Evolutionary conservation across 345 rosid genomes (phyloP), one percentile per base, ranked within the genome.

Genomic region (Trapa incisa): DNA sequence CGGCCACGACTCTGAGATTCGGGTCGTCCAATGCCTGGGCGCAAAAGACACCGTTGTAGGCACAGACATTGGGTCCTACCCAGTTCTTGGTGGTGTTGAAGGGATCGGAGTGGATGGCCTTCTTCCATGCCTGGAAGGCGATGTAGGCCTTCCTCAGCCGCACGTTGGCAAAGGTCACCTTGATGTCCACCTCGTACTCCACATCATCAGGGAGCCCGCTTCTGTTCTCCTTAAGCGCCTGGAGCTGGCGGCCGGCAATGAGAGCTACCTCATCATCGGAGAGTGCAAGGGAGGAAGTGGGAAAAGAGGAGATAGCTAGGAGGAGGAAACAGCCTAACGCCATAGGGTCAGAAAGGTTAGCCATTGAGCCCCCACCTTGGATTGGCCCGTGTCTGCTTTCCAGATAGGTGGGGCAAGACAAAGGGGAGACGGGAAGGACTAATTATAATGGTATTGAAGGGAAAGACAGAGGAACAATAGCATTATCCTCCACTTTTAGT

Each of bases 71-170:
- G 0, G 82, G 64, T 2, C 96, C 98, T 38, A 77, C 78, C 98
- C 98, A 89, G 58, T 87, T 89, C 3, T 71, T 81, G 0, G 98
- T 92, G 1, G 81, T 79, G 71, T 92, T 86, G 29, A 48, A 69
- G 0, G 96, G 96, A 71, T 92, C 98, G 0, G 98, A 92, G 69
- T 80, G 83, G 1, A 89, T 75, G 0, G 89, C 87, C 47, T 87
- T 79, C 73, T 87, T 92, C 88, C 82, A 87, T 0, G 95, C 92
- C 48, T 87, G 95, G 45, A 89, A 88, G 38, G 83, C 91, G 3
- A 87, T 68, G 38, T 86, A 87, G 1, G 96, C 95, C 68, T 74
- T 75, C 73, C 76, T 77, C 7, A 87, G 83, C 82, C 96, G 85
- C 3, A 50, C 37, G 43, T 89, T 92, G 0, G 77, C 76, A n/a